A percentile compares a stretch with the other conserved stretches of the same genome.
Conservation (phyloP, 805 yeast species). For the Candida sakaeoensis region DNA sequence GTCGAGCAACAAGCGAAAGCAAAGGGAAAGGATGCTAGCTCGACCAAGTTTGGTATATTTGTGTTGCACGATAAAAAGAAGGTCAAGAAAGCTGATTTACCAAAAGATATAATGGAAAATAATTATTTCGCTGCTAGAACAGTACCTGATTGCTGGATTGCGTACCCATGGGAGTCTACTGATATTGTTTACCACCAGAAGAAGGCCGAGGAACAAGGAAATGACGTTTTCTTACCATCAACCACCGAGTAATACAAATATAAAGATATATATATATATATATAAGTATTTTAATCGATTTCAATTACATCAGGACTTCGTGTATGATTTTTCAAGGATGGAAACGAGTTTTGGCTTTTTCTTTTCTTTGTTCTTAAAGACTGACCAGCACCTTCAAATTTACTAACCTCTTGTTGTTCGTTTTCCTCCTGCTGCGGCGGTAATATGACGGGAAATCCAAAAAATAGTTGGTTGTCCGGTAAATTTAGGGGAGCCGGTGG, state of each 20-base stretch:
- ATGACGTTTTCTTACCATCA: slow-evolving; percentile 51
- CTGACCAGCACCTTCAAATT: slow-evolving; percentile 71
- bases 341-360: slow-evolving; percentile 52
- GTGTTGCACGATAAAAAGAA: slow-evolving; percentile 75
- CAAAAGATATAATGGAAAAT: slow-evolving; percentile 56
- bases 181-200: slow-evolving; percentile 72
- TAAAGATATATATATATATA: too few species aligned
- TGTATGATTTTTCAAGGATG: slow-evolving; percentile 58
- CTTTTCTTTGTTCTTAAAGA: slow-evolving; percentile 70
- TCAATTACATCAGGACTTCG: slow-evolving; percentile 68
- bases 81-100: slow-evolving; percentile 69
- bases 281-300: slow-evolving; percentile 48
- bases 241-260: slow-evolving; percentile 10
- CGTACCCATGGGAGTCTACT: slow-evolving; percentile 82
- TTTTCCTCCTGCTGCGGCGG: slow-evolving; percentile 31
- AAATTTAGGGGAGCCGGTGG: slow-evolving; percentile 69
- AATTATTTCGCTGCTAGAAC: slow-evolving; percentile 70
- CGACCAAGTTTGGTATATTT: slow-evolving; percentile 68
- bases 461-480: slow-evolving; percentile 85
- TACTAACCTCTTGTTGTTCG: slow-evolving; percentile 26
- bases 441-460: slow-evolving; percentile 79
- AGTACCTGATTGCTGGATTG: slow-evolving; percentile 80
- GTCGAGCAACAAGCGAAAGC: slow-evolving; percentile 57
- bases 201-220: slow-evolving; percentile 71
- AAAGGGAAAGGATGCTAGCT: slow-evolving; percentile 42